Conservation (phyloP, 176 grass and related monocot genomes). For the Cenchrus americanus region DNA sequence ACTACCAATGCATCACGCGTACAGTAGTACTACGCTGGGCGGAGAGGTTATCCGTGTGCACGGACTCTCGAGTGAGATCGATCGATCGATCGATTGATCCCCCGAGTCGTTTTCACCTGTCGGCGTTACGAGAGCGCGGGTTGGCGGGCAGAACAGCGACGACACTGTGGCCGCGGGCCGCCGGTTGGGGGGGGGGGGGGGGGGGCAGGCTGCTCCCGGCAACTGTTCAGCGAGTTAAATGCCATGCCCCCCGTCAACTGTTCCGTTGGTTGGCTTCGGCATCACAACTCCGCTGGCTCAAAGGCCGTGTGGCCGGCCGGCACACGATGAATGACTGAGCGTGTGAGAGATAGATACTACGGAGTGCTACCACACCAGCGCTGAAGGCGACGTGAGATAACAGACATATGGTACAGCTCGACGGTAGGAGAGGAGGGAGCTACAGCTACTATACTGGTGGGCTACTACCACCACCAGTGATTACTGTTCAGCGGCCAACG, state of each 20-base stretch:
- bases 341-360: no score
- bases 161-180: neutral
- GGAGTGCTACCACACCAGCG: neutral
- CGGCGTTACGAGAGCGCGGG: neutral
- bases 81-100: no score
- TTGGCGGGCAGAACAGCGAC: neutral
- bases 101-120: neutral
- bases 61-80: neutral
- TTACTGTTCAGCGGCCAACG: neutral
- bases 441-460: no score
- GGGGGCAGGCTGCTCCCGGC: no score
- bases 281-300: constrained; percentile 28
- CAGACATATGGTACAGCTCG: neutral
- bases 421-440: neutral
- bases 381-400: constrained; percentile 18
- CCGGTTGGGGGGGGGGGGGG: constrained; percentile 3
- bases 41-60: constrained; percentile 10
- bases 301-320: neutral
- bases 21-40: neutral
- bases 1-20: neutral
- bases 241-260: neutral
- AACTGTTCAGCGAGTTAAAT: neutral
- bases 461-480: neutral
- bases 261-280: neutral
- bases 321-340: neutral